Evolutionary conservation across 768 basidiomycete species (phyloP).

Genomic region (Russula foetens): DNA sequence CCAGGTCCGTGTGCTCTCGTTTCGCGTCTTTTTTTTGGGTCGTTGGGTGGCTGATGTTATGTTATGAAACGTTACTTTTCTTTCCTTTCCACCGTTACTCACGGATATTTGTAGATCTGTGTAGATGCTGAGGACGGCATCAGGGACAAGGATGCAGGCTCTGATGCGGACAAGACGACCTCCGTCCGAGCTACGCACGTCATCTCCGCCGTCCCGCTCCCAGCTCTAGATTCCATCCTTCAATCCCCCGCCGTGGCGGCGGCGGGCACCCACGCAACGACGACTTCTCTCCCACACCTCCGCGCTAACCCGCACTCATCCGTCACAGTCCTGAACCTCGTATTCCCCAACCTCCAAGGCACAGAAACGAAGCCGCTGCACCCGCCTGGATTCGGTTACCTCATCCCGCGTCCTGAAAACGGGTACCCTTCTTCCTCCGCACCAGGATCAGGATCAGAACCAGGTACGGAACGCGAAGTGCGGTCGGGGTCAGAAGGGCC

Average conservation of each 20-base stretch:
- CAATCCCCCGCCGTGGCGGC: not conserved
- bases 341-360: slow-evolving; percentile 49
- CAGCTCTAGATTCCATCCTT: slow-evolving; percentile 39
- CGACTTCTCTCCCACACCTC: slow-evolving; percentile 50
- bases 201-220: slow-evolving; percentile 71
- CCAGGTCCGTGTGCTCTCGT: slow-evolving; percentile 33
- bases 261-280: slow-evolving; percentile 20
- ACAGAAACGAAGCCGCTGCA: slow-evolving; percentile 41
- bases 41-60: too few relatives aligned
- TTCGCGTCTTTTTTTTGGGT: too few relatives aligned
- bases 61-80: too few relatives aligned
- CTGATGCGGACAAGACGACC: slow-evolving; percentile 21
- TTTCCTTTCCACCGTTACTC: too few relatives aligned
- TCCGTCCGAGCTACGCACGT: slow-evolving; percentile 49
- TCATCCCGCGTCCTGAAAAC: slow-evolving; percentile 68
- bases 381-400: slow-evolving; percentile 89
- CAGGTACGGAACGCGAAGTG: not conserved
- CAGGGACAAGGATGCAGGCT: not conserved
- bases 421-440: slow-evolving; percentile 35
- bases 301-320: slow-evolving; percentile 63
- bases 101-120: slow-evolving; percentile 26
- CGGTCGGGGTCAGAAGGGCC: slow-evolving; percentile 16
- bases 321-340: slow-evolving; percentile 83
- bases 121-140: slow-evolving; percentile 20
- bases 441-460: not conserved